Base-by-base conservation (phyloP, 148 eudicot species). In the Camellia japonica region DNA sequence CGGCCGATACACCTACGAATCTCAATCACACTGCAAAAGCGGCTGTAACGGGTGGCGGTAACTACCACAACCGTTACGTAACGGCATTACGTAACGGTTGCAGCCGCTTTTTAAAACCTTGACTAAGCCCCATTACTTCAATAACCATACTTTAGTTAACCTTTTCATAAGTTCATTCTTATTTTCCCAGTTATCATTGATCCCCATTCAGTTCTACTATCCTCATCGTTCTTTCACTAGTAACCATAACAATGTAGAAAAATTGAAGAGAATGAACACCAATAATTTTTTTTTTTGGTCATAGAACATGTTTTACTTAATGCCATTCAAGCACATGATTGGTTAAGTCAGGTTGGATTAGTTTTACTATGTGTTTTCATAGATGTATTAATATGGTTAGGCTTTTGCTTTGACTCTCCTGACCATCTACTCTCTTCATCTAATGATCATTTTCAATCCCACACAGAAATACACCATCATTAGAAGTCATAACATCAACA, bases 401-500 rank as follows among this genome's bases (percentile, higher is more conserved):
- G 67, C 69, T 23, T 52, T 44, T 61, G 55, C 30, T 76, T 62
- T 60, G 61, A 51, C 18, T 56, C n/a, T 78, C 16, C 46, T 11
- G 42, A 4, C 6, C 49, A 42, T 46, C 72, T 70, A 18, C 15
- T 46, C 41, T 58, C 68, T 58, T 54, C 65, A 46, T 43, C 61
- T 15, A 20, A 68, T 11, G 49, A 19, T 65, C 47, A 68, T 30
- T 67, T 52, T 78, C 61, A 78, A 56, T 5, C 60, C 18, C 52
- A 15, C 51, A 75, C 43, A n/a, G 42, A 23, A 11, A 69, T 0
- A 70, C 75, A 74, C 41, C 30, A 13, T 60, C 42, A 8, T 10
- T 30, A 81, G 38, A 75, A 78, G 75, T 5, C 68, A 75, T 67
- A 79, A 56, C 23, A 76, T 30, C 38, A 30, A 30, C 38, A 49